Base-by-base conservation (phyloP, 306 rosid genomes). In the Medicago ruthenica region DNA sequence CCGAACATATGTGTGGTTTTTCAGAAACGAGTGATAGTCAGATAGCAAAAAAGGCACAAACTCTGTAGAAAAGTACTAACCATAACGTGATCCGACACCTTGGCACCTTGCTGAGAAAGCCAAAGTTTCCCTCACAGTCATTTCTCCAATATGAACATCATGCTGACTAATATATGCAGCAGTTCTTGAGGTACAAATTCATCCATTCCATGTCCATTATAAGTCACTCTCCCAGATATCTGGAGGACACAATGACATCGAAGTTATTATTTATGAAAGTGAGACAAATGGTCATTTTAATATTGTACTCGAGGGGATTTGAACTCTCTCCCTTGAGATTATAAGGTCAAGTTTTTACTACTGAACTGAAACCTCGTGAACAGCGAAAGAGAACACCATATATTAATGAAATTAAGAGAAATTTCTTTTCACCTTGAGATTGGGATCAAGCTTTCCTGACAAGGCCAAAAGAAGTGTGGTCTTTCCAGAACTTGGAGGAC, bases 401-500 rank as follows among this genome's bases (percentile, higher is more conserved):
- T 57, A 22, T 57, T 57, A 0, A 15, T 55, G 27, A 55, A 55
- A 55, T 16, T 16, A 37, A 65, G 9, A 1, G 51, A 11, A 9
- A 10, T 18, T 40, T 15, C 9, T 39, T 40, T 50, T 69, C 16
- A 93, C 98, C 87, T 79, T 81, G 11, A 94, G 86, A 82, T 63
- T 83, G 9, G 82, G 53, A 55, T 86, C 96, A 50, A 88, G 91
- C 79, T 90, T 90, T 62, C 98, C 98, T 4, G 97, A 83, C 40
- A 94, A 86, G 58, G 91, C 90, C 62, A 85, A 36, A 68, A 90
- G 75, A 10, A 90, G 22, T 3, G 93, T 86, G 45, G 96, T 90
- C 77, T 88, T 90, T 37, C 96, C 93, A 5, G 93, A 84, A 37
- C 91, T 82, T 37, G 93, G 96, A 77, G 93, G 91, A 47, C 96